These are phyloP conservation scores for Phytophthora lateralis DNA, from an alignment of 352 stramenopile genomes.

Conservation along the genomic window DNA sequence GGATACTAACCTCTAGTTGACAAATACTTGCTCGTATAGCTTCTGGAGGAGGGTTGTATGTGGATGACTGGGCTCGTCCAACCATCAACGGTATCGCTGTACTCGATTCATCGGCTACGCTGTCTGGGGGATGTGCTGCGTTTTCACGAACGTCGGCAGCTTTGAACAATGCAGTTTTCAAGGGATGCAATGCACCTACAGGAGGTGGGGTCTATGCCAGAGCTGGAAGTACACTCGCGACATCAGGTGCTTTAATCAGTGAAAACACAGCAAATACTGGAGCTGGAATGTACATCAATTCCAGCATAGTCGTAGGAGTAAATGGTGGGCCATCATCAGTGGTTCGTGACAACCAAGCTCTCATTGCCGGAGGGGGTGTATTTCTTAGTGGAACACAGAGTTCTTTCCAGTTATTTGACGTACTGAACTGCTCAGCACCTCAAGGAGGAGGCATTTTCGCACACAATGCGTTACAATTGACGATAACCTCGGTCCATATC, in stretches of 20 bases:
- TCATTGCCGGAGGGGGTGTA: conserved; percentile 29
- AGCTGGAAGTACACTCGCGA: conserved; percentile 20
- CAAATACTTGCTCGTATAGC: conserved; percentile 12
- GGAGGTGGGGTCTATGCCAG: conserved; percentile 37
- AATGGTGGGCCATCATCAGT: conserved; percentile 8
- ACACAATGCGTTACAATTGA: background rate
- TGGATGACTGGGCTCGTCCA: conserved; percentile 22
- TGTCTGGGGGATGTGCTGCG: conserved; percentile 32
- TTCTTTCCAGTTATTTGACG: conserved; percentile 26
- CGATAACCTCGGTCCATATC: conserved; percentile 24
- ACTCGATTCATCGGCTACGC: conserved; percentile 15
- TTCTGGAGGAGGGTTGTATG: conserved; percentile 39
- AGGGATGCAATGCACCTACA: conserved; percentile 21
- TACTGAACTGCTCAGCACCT: conserved; percentile 30
- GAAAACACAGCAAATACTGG: conserved; percentile 26
- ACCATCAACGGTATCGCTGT: conserved; percentile 27
- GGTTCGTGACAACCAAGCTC: conserved; percentile 24
- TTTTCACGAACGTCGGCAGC: conserved; percentile 27
- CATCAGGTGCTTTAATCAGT: conserved; percentile 11
- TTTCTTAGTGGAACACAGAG: conserved; percentile 33
- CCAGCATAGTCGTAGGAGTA: conserved; percentile 26
- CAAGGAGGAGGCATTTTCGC: conserved; percentile 34
- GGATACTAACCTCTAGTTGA: background rate
- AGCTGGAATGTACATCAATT: conserved; percentile 38
- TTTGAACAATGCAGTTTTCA: conserved; percentile 7